Base-by-base conservation (phyloP, 441 rosid genomes). In the Pelargonium cotyledonis region DNA sequence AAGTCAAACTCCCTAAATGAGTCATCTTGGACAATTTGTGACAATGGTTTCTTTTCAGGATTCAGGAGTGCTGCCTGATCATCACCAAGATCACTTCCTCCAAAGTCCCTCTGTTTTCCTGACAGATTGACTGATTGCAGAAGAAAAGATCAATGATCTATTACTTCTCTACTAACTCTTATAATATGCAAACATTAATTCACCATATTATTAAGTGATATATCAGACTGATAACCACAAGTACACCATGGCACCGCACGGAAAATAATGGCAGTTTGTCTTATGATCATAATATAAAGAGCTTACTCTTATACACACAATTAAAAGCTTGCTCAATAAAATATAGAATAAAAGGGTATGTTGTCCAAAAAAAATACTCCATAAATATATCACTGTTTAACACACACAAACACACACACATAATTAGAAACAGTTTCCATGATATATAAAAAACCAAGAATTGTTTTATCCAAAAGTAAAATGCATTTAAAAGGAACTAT, bases 1-100 rank as follows among this genome's bases (percentile, higher is more conserved):
- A 92, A 95, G 63, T 95, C 99, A 69, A 90, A 95, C 80, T 90
- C 98, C 75, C 94, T 88, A 73, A 90, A 95, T 55, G 94, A 88
- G 80, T 90, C 98, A 83, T 95, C 97, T 81, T 92, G 96, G 76
- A 92, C 92, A 77, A 92, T 85, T 69, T 88, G 95, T 3, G 90
- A 80, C 84, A 95, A 76, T 40, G 82, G 80, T 75, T 92, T 92
- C 75, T 73, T 86, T 82, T 84, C 95, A 72, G 95, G 85, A 76
- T 87, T 85, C 64, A 92, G 86, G 72, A 95, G 76, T 26, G 86
- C 86, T 72, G 98, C 96, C 78, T 82, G 95, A 82, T 92, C 99
- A 82, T 95, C 98, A 70, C 95, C 97, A 68, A 68, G 79, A 72
- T 95, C 98, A 67, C 80, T 67, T 72, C 99, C 98, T 78, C 97